These are phyloP conservation scores for Yamagishiella unicocca DNA, from an alignment of 139 green algal genomes.

Conservation along the genomic window DNA sequence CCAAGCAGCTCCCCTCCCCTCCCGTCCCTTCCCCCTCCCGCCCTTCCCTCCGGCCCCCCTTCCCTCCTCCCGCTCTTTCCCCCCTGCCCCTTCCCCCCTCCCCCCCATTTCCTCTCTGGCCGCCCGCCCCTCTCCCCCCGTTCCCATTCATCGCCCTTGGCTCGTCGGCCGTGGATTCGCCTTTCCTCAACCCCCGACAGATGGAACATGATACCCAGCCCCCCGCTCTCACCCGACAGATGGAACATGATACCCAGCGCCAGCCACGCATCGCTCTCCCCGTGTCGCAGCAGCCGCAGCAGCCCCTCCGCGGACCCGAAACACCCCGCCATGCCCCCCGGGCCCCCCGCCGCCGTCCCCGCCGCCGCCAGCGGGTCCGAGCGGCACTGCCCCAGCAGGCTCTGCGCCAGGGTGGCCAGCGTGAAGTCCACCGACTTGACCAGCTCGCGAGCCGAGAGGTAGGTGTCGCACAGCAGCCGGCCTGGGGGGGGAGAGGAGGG, in stretches of 20 bases:
- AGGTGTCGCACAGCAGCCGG: conserved; percentile 97
- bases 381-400: conserved; percentile 83
- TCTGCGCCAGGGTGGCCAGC: conserved; percentile 84
- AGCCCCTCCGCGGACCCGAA: conserved; percentile 59
- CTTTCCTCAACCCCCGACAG: no score
- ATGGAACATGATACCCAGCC: conserved; percentile 77
- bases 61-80: no score
- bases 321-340: background rate
- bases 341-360: background rate
- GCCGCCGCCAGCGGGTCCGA: conserved; percentile 70
- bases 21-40: no score
- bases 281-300: conserved; percentile 79
- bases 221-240: conserved; percentile 67
- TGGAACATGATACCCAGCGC: conserved; percentile 86
- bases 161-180: no score
- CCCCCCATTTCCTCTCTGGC: no score
- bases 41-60: no score
- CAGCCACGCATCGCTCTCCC: conserved; percentile 95
- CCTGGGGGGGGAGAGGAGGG: conserved; percentile 71
- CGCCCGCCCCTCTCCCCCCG: no score
- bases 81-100: no score
- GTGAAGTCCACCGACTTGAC: conserved; percentile 96
- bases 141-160: no score
- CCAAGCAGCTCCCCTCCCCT: no score
- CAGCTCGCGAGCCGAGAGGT: conserved; percentile 92